These are phyloP conservation scores for Ustilago hordei DNA, from an alignment of 1,284 basidiomycete genomes.

Conservation along the genomic window DNA sequence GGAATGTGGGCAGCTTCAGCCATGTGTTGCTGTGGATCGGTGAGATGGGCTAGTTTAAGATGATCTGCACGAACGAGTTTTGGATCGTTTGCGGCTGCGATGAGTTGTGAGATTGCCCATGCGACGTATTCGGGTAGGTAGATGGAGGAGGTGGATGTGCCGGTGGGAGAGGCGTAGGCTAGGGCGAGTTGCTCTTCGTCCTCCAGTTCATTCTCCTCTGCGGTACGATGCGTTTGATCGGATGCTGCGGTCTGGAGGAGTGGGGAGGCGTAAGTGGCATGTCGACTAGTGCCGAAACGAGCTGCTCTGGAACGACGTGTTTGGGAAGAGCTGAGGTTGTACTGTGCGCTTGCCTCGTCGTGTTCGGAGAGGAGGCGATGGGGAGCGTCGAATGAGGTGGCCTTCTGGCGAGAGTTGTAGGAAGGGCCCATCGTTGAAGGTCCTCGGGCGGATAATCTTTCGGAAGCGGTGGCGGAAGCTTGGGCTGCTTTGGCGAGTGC, in stretches of 20 bases:
- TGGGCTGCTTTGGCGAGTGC: slow-evolving; percentile 47
- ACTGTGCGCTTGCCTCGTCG: slow-evolving; percentile 12
- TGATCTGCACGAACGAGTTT: slow-evolving; percentile 41
- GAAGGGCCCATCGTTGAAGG: slow-evolving; percentile 29
- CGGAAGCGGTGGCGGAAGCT: slow-evolving; percentile 34
- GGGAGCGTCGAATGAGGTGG: slow-evolving; percentile 9
- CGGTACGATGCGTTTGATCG: neutral
- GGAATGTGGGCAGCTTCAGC: slow-evolving; percentile 41
- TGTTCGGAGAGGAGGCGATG: slow-evolving; percentile 16
- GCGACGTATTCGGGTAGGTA: slow-evolving; percentile 46
- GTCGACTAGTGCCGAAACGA: slow-evolving; percentile 37
- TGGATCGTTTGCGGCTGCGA: slow-evolving; percentile 39
- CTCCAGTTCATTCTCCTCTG: slow-evolving; percentile 8
- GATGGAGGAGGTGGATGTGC: slow-evolving; percentile 37
- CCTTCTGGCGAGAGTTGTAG: slow-evolving; percentile 19
- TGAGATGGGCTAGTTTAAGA: slow-evolving; percentile 35
- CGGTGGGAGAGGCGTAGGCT: slow-evolving; percentile 31
- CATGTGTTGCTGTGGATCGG: slow-evolving; percentile 41
- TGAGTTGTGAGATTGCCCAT: slow-evolving; percentile 49
- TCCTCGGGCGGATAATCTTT: slow-evolving; percentile 21
- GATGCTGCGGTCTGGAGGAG: neutral
- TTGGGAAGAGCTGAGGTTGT: slow-evolving; percentile 47
- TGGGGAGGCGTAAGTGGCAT: slow-evolving; percentile 18
- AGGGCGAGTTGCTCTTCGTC: slow-evolving; percentile 27
- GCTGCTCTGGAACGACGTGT: slow-evolving; percentile 45